phyloP scores from a whole-genome alignment of 2,329 filamentous ascomycete genomes.

The Dactylellina haptotyla region DNA sequence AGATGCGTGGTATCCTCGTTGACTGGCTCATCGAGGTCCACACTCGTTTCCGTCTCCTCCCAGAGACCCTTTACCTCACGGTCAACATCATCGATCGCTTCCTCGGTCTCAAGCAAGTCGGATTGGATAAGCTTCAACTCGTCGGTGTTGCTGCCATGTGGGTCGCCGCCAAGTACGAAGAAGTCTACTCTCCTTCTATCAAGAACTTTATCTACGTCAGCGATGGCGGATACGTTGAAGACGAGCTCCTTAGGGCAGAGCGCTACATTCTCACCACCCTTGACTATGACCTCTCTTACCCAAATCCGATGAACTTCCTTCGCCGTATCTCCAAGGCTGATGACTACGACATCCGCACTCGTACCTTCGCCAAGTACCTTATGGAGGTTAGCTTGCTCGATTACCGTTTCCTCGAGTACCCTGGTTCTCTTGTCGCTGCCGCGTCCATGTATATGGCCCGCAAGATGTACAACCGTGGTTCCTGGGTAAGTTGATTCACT shows the following conservation, averaged over 20 bases:
- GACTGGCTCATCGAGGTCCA: slow-evolving; percentile 99
- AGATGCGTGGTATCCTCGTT: slow-evolving; percentile 94
- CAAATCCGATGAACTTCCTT: slow-evolving; percentile 99
- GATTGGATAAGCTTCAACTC: slow-evolving; percentile 93
- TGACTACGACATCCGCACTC: slow-evolving; percentile 98
- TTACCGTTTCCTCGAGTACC: slow-evolving; percentile 89
- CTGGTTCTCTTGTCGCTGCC: slow-evolving; percentile 88
- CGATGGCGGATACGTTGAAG: slow-evolving; percentile 93
- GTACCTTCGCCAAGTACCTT: slow-evolving; percentile 95
- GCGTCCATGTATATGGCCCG: slow-evolving; percentile 95
- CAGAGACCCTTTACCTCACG: slow-evolving; percentile 94
- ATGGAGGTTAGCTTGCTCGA: slow-evolving; percentile 97
- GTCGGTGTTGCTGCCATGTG: slow-evolving; percentile 99
- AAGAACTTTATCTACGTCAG: slow-evolving; percentile 97
- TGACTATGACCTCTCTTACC: slow-evolving; percentile 97
- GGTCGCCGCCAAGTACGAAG: slow-evolving; percentile 98
- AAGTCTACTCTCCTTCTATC: slow-evolving; percentile 95
- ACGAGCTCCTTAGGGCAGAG: slow-evolving; percentile 96
- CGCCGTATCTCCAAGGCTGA: slow-evolving; percentile 98
- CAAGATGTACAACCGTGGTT: slow-evolving; percentile 86
- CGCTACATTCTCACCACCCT: slow-evolving; percentile 90
- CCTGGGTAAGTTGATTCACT: slow-evolving; percentile 76
- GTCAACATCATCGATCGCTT: slow-evolving; percentile 99
- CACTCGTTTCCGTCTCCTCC: slow-evolving; percentile 92
- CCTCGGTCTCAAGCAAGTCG: slow-evolving; percentile 92